These are phyloP conservation scores for Kwoniella bestiolae DNA, from an alignment of 768 basidiomycete species.

Conservation along the genomic window DNA sequence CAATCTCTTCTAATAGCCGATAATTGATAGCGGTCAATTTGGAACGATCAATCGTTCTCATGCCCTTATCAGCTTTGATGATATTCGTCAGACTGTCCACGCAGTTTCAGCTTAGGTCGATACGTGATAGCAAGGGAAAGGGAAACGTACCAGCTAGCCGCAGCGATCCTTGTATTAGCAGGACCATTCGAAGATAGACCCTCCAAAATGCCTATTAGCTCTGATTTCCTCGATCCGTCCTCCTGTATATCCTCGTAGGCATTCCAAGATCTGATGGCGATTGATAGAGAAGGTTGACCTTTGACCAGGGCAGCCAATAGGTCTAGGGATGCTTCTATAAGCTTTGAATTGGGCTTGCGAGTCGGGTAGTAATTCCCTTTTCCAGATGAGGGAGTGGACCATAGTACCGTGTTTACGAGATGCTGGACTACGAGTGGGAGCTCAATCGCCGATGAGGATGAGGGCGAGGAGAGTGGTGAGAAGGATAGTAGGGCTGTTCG, in stretches of 20 bases:
- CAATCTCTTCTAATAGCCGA: constrained; percentile 38
- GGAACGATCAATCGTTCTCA: constrained; percentile 17
- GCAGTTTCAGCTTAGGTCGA: not conserved
- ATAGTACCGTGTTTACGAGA: constrained; percentile 25
- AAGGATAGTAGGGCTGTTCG: constrained; percentile 37
- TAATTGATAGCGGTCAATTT: constrained; percentile 32
- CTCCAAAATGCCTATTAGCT: constrained; percentile 26
- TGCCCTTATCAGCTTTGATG: constrained; percentile 36
- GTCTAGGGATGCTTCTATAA: constrained; percentile 52
- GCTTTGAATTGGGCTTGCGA: constrained; percentile 35
- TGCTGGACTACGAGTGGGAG: constrained; percentile 36
- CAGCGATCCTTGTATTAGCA: constrained; percentile 42
- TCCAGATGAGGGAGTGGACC: not conserved
- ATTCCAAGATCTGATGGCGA: constrained; percentile 26
- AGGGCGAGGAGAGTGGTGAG: not conserved
- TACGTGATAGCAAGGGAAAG: not conserved
- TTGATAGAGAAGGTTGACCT: constrained; percentile 38
- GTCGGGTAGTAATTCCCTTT: constrained; percentile 6
- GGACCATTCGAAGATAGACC: constrained; percentile 31
- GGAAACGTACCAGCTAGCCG: constrained; percentile 46
- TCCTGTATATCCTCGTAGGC: constrained; percentile 8
- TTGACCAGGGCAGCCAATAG: constrained; percentile 48
- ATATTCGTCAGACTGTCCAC: constrained; percentile 43
- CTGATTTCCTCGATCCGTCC: constrained; percentile 3
- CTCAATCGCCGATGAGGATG: not conserved